Base-by-base conservation (phyloP, 2,329 filamentous ascomycete species). In the Epichloe bromicola region DNA sequence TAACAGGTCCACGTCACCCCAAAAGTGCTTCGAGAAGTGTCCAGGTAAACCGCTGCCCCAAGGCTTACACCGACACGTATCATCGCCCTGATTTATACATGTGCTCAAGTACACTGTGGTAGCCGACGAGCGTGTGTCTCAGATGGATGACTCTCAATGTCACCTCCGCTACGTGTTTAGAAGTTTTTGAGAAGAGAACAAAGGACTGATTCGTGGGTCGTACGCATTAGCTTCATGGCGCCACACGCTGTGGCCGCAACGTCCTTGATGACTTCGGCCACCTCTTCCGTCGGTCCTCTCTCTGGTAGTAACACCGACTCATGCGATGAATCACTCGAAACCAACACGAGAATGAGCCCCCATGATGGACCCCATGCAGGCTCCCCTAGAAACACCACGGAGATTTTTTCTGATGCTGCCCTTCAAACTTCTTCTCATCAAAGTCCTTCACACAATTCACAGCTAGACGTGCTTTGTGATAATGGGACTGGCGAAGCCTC, bases 361-460 rank as follows among this genome's bases (percentile, higher is more conserved):
- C 38, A 44, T 45, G 50, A 55, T 33, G 49, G 8, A 19, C 15
- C 37, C 33, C 15, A 41, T 6, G 23, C 43, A 30, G 40, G 53
- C 8, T 23, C 30, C n/a, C 17, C 54, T 5, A 43, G 53, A 51
- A 49, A 56, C 26, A 55, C 46, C 37, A 55, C 46, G 4, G 59
- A 63, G 51, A 50, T 44, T 17, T 30, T 58, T 14, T 55, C 50
- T 20, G 45, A 53, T 23, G 54, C 51, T 37, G 51, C 52, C 33
- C 49, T 50, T 20, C 48, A 53, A 51, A 44, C 36, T 23, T 41
- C 51, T 26, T 37, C 41, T 39, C 46, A 43, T 45, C 17, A 48
- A 20, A 38, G 38, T 43, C 26, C 34, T 33, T 20, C 44, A 26
- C 20, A 43, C 17, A 11, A 6, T 19, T 26, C n/a, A 43, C 15